Evolutionary conservation across 768 basidiomycete species (phyloP).

Genomic region (Boletus subparvulus): DNA sequence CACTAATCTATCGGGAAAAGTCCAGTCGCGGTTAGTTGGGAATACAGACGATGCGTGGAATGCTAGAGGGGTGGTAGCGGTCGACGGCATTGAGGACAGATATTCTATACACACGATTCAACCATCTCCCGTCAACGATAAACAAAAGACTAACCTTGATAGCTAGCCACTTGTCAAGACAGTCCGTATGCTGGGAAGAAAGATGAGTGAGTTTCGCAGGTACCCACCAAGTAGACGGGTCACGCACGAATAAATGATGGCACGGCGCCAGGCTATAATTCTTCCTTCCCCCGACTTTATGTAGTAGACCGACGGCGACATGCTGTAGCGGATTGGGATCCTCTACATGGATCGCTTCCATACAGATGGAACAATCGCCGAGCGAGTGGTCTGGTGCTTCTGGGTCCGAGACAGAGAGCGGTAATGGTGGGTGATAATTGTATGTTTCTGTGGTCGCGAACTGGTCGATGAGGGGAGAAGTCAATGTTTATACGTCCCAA

Average conservation of each 20-base stretch:
- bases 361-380: constrained; percentile 91
- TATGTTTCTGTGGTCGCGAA: constrained; percentile 61
- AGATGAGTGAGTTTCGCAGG: background rate
- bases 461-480: constrained; percentile 34
- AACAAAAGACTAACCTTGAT: constrained; percentile 52
- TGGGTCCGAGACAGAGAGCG: constrained; percentile 53
- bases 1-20: background rate
- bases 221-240: background rate
- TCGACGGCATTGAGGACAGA: constrained; percentile 88
- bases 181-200: constrained; percentile 70
- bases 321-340: constrained; percentile 38
- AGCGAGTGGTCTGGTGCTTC: constrained; percentile 75
- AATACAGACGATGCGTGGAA: background rate
- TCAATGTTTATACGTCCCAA: background rate
- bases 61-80: constrained; percentile 73
- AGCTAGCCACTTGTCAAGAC: constrained; percentile 82
- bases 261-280: constrained; percentile 87
- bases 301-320: constrained; percentile 39
- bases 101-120: constrained; percentile 51
- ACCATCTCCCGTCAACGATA: background rate
- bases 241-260: constrained; percentile 80
- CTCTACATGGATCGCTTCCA: constrained; percentile 76
- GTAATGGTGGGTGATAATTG: constrained; percentile 83
- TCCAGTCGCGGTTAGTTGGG: background rate
- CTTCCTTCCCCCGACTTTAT: constrained; percentile 45